Base-by-base conservation (phyloP, 495 filamentous ascomycete species). In the Staphylotrichum tortipilum region DNA sequence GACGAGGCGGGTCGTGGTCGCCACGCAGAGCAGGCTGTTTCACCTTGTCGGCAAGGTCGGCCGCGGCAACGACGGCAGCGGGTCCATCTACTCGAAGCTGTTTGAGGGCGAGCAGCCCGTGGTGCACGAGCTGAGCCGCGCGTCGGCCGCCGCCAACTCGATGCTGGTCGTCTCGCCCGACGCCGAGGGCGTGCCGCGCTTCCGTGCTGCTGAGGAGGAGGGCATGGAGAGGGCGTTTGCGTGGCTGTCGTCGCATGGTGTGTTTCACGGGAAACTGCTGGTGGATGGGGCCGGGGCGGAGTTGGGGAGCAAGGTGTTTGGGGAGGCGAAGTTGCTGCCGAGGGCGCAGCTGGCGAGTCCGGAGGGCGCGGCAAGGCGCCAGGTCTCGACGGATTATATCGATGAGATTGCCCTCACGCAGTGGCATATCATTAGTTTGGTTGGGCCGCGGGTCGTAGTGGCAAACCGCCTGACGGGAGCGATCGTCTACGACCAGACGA, bases 351-450 rank as follows among this genome's bases (percentile, higher is more conserved):
- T 96, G 39, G 81, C 86, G 3, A 75, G 77, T 14, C 71, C 78
- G 4, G 82, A 87, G 56, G 76, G 75, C n/a, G 59, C 77, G 3
- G 81, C 84, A 45, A 79, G 85, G 18, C 78, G 70, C 50, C 80
- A 78, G 50, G 62, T 83, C 11, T 75, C 78, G 4, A 76, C 82
- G 51, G 85, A 91, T 24, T 76, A 78, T 0, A 79, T 95, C 30
- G 77, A 81, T 24, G 84, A 85, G n/a, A 82, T 94, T 63, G 82
- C 86, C 3, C 70, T 97, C 23, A 91, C 88, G 3, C 89, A 94
- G 59, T 95, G 89, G 84, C 92, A 98, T 63, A 78, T 95, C 40
- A 67, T 98, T n/a, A 78, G 82, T 52, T 75, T 97, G 7, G 78
- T 92, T 7, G 90, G 91, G 53, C 83, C 82, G 3, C 76, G 86